phyloP scores from a whole-genome alignment of 108 stramenopile species.

The Nitzschia sp. region DNA sequence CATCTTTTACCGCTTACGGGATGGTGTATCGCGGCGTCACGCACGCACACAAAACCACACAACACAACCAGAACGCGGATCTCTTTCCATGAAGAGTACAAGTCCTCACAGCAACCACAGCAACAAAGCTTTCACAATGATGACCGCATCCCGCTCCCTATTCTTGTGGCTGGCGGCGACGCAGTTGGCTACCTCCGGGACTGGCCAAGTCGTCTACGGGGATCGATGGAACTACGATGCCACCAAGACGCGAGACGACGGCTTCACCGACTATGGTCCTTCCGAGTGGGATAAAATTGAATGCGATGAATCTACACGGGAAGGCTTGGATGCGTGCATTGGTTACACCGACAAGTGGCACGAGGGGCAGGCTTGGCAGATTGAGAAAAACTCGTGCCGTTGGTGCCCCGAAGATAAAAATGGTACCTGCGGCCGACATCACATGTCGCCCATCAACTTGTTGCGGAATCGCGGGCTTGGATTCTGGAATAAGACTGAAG shows the following conservation, averaged over 20 bases:
- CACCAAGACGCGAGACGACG: slow-evolving; percentile 4
- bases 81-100: no score
- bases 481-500: slow-evolving; percentile 13
- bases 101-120: no score
- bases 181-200: no score
- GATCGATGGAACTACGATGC: slow-evolving; percentile 10
- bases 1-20: no score
- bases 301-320: slow-evolving; percentile 17
- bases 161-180: no score
- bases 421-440: slow-evolving; percentile 1
- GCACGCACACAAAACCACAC: no score
- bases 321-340: slow-evolving; percentile 24
- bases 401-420: slow-evolving; percentile 33
- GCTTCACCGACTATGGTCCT: slow-evolving; percentile 18
- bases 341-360: slow-evolving; percentile 31
- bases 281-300: slow-evolving; percentile 17
- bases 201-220: slow-evolving; percentile 1
- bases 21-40: no score
- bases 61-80: no score
- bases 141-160: no score
- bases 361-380: slow-evolving; percentile 18
- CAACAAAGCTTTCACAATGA: no score
- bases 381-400: slow-evolving; percentile 31
- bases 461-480: slow-evolving; percentile 29
- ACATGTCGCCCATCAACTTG: slow-evolving; percentile 42